Evolutionary conservation across 202 grass and related monocot genomes (phyloP).

Genomic region (Eragrostis tef): DNA sequence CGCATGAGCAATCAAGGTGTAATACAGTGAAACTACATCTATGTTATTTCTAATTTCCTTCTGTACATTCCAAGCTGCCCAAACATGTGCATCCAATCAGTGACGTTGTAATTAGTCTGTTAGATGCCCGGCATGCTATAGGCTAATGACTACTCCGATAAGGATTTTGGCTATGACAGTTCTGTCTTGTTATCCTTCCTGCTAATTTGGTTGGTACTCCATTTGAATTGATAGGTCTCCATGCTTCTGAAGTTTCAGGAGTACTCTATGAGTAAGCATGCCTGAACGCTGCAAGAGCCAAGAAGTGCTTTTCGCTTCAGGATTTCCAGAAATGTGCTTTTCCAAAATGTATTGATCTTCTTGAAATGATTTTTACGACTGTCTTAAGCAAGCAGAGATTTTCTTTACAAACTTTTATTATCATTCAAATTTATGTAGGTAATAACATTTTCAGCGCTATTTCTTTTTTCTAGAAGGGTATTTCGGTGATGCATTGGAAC

Average conservation of each 20-base stretch:
- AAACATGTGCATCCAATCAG: constrained; percentile 21
- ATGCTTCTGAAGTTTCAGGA: background rate
- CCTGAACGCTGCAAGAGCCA: background rate
- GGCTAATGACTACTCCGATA: constrained; percentile 26
- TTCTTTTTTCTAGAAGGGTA: too few relatives aligned
- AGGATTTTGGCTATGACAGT: constrained; percentile 31
- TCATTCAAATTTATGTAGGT: too few relatives aligned
- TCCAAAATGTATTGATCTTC: too few relatives aligned
- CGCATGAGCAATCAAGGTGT: background rate
- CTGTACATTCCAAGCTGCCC: constrained; percentile 31
- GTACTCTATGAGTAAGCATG: background rate
- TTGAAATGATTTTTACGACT: too few relatives aligned
- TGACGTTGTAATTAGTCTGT: constrained; percentile 35
- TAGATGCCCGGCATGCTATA: constrained; percentile 12
- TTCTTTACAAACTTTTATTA: too few relatives aligned
- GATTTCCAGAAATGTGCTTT: background rate
- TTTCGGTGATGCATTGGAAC: too few relatives aligned
- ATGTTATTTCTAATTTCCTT: background rate
- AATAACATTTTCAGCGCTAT: too few relatives aligned
- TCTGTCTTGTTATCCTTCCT: constrained; percentile 34
- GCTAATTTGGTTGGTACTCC: background rate
- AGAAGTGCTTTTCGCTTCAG: background rate
- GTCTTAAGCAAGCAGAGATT: too few relatives aligned
- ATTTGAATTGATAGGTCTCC: background rate
- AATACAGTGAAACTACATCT: background rate